Conservation (phyloP, 352 stramenopile genomes). For the Globisporangium irregulare region DNA sequence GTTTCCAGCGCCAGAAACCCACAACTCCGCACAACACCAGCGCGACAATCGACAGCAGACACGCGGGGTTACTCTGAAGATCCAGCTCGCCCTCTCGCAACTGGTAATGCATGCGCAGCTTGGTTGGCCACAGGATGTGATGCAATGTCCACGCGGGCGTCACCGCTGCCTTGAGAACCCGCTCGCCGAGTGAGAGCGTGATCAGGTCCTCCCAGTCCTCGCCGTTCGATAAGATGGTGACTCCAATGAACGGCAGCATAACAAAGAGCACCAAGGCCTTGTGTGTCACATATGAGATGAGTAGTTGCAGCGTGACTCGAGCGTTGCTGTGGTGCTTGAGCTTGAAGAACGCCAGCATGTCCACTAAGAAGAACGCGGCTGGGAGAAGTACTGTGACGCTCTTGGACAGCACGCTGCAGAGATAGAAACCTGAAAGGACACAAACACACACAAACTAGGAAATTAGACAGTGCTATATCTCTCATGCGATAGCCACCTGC, state of each 20-base stretch:
- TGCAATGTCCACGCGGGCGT: constrained; percentile 34
- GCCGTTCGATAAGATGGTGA: constrained; percentile 45
- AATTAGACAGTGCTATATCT: neutral
- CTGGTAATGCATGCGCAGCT: constrained; percentile 57
- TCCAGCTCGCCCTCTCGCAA: constrained; percentile 33
- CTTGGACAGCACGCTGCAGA: constrained; percentile 16
- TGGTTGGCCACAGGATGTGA: constrained; percentile 40
- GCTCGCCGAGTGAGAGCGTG: constrained; percentile 31
- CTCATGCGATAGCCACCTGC: no score
- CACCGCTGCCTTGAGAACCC: constrained; percentile 42
- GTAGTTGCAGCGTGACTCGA: neutral
- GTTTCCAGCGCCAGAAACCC: constrained; percentile 4
- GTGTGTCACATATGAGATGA: constrained; percentile 17
- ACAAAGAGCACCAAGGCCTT: constrained; percentile 26
- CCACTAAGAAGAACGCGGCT: constrained; percentile 4
- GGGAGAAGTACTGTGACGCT: constrained; percentile 13
- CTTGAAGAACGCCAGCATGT: neutral
- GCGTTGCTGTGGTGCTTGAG: neutral
- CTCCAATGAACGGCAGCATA: constrained; percentile 27
- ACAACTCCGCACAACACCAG: constrained; percentile 17
- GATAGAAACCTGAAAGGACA: constrained; percentile 7
- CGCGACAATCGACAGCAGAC: constrained; percentile 26
- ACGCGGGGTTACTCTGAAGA: constrained; percentile 28
- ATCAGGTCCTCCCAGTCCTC: constrained; percentile 43
- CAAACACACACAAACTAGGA: neutral